Base-by-base conservation (phyloP, 345 rosid genomes). In the Aethionema arabicum region DNA sequence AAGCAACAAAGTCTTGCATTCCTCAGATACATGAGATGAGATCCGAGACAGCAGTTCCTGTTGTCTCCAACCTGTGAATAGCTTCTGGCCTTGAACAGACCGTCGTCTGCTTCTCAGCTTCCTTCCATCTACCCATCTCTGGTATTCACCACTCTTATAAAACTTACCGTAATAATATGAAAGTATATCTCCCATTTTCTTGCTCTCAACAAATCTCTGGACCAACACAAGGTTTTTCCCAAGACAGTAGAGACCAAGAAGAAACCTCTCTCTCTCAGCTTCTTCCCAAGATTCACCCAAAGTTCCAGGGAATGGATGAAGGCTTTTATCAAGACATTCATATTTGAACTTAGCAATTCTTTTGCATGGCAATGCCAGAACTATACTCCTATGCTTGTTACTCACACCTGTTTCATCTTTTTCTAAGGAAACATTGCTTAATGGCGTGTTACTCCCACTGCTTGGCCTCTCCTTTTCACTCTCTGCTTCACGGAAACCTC, bases 11-110 rank as follows among this genome's bases (percentile, higher is more conserved):
- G 39, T 70, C 63, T 74, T 74, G 68, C 77, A 56, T 53, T 80
- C 87, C 61, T 74, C 82, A 32, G 95, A 76, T 12, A 79, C 65
- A 53, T 47, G 71, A 61, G 78, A 65, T 16, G 49, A 71, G 65
- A 85, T 46, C 36, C 91, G 81, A 30, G 89, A 81, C 39, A 85
- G 57, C 14, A 85, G 51, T 50, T 87, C 87, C 43, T 83, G 89
- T 41, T 80, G 91, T 76, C 87, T 77, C 80, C 83, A 75, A 37
- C 91, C 95, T 11, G 77, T 75, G 46, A 87, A 78, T n/a, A 87
- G 69, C 71, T 80, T 85, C 27, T 78, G 77, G 48, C 91, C 85
- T 45, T 70, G 75, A 42, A 81, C 65, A 70, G 75, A 72, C 5
- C 74, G 69, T 4, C 79, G 75, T 60, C 69, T 80, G 67, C 79